phyloP scores from a whole-genome alignment of 2,329 filamentous ascomycete species.

The Aplosporella prunicola region DNA sequence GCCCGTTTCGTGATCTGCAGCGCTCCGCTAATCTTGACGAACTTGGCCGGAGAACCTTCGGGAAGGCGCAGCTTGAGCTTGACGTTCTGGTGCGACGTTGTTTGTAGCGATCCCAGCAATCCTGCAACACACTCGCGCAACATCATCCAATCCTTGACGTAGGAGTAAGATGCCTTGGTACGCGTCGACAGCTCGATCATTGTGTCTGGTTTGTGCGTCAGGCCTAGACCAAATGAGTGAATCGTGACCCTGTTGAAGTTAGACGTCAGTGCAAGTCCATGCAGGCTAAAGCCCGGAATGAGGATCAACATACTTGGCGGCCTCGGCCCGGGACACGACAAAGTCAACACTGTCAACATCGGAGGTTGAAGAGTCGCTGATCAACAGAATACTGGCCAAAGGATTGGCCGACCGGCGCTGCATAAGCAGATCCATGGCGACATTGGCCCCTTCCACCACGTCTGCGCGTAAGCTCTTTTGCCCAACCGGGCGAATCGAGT shows the following conservation, averaged over 20 bases:
- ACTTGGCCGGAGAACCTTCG: constrained; percentile 94
- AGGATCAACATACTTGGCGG: constrained; percentile 65
- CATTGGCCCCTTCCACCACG: constrained; percentile 93
- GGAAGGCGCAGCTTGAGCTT: constrained; percentile 90
- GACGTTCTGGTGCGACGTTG: constrained; percentile 94
- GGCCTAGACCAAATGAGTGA: constrained; percentile 88
- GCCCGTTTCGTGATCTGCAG: constrained; percentile 94
- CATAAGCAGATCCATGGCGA: constrained; percentile 98
- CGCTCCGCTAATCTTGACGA: constrained; percentile 96
- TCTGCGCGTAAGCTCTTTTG: constrained; percentile 96
- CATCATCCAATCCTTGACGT: constrained; percentile 99
- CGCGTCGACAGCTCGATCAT: constrained; percentile 95
- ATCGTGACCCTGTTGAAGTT: constrained; percentile 68
- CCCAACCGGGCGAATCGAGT: constrained; percentile 82
- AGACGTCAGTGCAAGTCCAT: constrained; percentile 13
- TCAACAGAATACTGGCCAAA: constrained; percentile 87
- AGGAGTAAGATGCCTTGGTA: constrained; percentile 95
- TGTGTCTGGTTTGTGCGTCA: constrained; percentile 96
- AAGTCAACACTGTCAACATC: constrained; percentile 96
- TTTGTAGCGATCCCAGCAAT: constrained; percentile 83
- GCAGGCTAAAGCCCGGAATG: neutral
- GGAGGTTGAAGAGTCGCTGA: constrained; percentile 92
- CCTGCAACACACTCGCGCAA: constrained; percentile 90
- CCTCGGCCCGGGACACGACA: constrained; percentile 90
- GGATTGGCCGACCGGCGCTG: constrained; percentile 94